Base-by-base conservation (phyloP, 164 flowering plant species). In the Dillenia suffruticosa region DNA sequence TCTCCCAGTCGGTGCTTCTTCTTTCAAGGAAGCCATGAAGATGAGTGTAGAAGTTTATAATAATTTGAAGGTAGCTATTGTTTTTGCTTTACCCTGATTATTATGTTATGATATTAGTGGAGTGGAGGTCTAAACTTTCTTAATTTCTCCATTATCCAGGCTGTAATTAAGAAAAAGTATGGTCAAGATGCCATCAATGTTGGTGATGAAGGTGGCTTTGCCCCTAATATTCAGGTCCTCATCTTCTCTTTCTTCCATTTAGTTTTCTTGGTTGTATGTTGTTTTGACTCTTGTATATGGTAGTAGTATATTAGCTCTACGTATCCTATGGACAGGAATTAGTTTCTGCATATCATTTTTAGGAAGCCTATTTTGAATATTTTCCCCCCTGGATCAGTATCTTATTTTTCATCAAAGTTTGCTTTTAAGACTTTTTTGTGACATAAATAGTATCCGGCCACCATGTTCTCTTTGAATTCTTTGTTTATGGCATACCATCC, bases 151-250 rank as follows among this genome's bases (percentile, higher is more conserved):
- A 50, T 24, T 22, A 46, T 52, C n/a, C 65, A 78, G 82, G 51
- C 79, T 62, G 79, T 78, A 1, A 78, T 78, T 54, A 78, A 78
- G 72, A 78, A 78, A 62, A 78, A 78, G 63, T 79, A 76, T 62
- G 82, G 79, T 5, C 82, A 79, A 59, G 79, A 79, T 76, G 82
- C 79, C 0, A 76, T 79, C 3, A 76, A 76, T 69, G 77, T 79
- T 65, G 79, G 79, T 51, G 82, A 73, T 66, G n/a, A n/a, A n/a
- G 82, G 82, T 73, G 82, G 79, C 55, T 79, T 79, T 70, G 82
- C 82, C 48, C 82, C 82, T 51, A 79, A 79, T 44, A 79, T 79
- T 64, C 82, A 79, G 76, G 80, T 75, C 16, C 16, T 51, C 13
- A 43, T 17, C 55, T 44, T 43, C 52, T 62, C 17, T 26, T 26